Base-by-base conservation (phyloP, 2,329 filamentous ascomycete genomes). In the Trichophyton rubrum region DNA sequence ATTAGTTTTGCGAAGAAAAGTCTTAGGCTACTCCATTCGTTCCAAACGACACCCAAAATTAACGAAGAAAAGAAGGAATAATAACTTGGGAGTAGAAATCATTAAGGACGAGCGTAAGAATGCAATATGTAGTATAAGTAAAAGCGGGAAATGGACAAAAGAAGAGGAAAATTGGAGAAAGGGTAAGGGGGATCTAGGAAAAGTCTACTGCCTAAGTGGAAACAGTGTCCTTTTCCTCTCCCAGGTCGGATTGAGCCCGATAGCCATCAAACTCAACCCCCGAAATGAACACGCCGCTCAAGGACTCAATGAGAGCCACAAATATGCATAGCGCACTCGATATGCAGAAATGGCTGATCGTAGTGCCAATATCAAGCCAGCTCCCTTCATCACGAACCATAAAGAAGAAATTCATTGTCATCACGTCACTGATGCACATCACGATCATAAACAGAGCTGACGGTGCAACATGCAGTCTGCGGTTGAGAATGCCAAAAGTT, bases 391-490 rank as follows among this genome's bases (percentile, higher is more conserved):
- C 93, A 68, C 88, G 88, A 53, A 99, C 93, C 68, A 96, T 89
- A 85, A 89, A 99, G 76, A 99, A 99, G 78, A 99, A 99, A 68
- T 93, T 89, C 59, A 99, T 79, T 2, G 93, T 97, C 71, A 97
- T 80, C 57, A 96, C 84, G 71, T 99, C 93, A 63, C 88, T 91
- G 58, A 95, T 83, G 0, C 88, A 88, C 84, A 96, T 95, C 58
- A 95, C 90, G 1, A 92, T 78, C 87, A 96, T 96, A 75, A 97
- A 96, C 3, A 99, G 77, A 4, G 90, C 89, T 43, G 88, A 90
- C 0, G 90, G 91, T 7, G 90, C 87, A 0, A 99, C 87, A 15
- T 88, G 87, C 0, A 99, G 78, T 5, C 87, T 79, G 67, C 85
- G 85, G 72, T 96, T 99, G 15, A 99, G 79, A 11, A 99, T 88